Evolutionary conservation across 768 basidiomycete species (phyloP), one percentile per base, ranked within the genome.

Genomic region (Lentinus brumalis): DNA sequence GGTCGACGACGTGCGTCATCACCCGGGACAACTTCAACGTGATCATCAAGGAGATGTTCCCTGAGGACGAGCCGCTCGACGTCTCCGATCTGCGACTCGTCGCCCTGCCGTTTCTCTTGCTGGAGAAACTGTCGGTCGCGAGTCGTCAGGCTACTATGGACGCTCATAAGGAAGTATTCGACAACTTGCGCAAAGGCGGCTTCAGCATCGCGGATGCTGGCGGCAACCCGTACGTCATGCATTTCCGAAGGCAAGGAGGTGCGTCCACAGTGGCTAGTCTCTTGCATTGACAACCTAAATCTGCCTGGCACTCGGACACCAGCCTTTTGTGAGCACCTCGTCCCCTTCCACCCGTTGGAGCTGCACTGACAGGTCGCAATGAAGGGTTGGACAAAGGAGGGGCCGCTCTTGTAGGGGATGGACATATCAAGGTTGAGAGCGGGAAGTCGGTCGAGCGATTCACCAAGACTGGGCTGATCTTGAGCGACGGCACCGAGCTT

Each of bases 361-460:
- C 14, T 30, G n/a, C 30, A 15, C 21, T 21, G 21, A 38, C 15
- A 14, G 46, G 14, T 35, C 35, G 35, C 1, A 35, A 1, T 6
- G 35, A 35, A 62, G 61, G 61, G 61, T 12, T 62, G 61, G 71
- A 73, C 53, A 62, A 62, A 0, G 82, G 80, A 16, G 73, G 78
- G 0, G 76, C 79, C 40, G 70, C 74, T 58, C 70, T 80, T 56
- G 81, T 84, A 57, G 75, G 75, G 29, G 75, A 80, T 29, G 81
- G 84, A 21, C 73, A 73, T 46, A 83, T 86, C 76, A 83, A 82
- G 66, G 67, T 84, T 65, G 82, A 78, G 71, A 75, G 73, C 56
- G 78, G 77, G 29, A 58, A 67, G 5, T 53, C 46, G n/a, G 57
- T 74, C n/a, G 63, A 58, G 30, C 51, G 55, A 14, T 76, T 77